phyloP scores from a whole-genome alignment of 768 basidiomycete species.

The Leccinum aurantiacum region DNA sequence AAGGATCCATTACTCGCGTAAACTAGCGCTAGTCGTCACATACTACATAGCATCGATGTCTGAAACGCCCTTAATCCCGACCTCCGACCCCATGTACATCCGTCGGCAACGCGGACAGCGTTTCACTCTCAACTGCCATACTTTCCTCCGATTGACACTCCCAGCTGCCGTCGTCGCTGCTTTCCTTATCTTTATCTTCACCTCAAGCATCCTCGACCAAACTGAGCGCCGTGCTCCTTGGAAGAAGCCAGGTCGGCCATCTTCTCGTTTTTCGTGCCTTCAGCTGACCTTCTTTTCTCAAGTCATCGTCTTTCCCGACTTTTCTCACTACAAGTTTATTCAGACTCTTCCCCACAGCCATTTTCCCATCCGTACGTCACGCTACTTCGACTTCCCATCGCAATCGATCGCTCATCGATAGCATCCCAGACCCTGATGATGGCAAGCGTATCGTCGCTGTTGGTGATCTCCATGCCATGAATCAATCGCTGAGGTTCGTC shows the following conservation, averaged over 20 bases:
- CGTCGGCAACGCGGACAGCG: background rate
- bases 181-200: conserved; percentile 47
- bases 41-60: conserved; percentile 10
- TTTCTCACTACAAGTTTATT: conserved; percentile 47
- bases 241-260: conserved; percentile 18
- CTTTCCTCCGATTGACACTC: conserved; percentile 13
- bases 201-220: conserved; percentile 30
- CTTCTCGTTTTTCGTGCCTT: background rate
- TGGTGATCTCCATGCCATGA: conserved; percentile 90
- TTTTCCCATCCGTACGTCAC: conserved; percentile 53
- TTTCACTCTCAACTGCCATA: background rate
- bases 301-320: conserved; percentile 45
- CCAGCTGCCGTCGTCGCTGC: conserved; percentile 38
- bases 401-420: background rate
- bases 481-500: conserved; percentile 61
- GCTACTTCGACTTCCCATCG: background rate
- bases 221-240: conserved; percentile 2
- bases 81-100: background rate
- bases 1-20: too few relatives aligned
- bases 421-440: conserved; percentile 45
- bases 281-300: background rate
- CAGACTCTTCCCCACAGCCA: conserved; percentile 44
- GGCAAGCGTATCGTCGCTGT: conserved; percentile 66
- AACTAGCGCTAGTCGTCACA: too few relatives aligned
- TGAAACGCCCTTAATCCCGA: conserved; percentile 14